Evolutionary conservation across 2,329 filamentous ascomycete species (phyloP).

Genomic region (Fusarium luffae): DNA sequence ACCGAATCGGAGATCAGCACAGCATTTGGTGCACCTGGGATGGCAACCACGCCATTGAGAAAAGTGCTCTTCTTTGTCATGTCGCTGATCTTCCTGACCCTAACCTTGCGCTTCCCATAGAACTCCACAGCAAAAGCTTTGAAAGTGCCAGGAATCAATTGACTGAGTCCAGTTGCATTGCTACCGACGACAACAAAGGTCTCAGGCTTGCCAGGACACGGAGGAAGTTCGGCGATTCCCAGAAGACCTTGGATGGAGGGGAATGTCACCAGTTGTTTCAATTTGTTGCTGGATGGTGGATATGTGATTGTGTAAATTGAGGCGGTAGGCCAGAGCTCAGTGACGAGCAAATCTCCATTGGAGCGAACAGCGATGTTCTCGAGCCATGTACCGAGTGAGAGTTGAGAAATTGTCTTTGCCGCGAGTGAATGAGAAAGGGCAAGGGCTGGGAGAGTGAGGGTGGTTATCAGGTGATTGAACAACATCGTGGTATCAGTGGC

Average conservation of each 20-base stretch:
- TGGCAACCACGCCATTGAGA: slow-evolving; percentile 9
- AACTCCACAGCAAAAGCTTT: slow-evolving; percentile 11
- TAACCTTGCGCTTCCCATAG: neutral
- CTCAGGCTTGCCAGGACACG: neutral
- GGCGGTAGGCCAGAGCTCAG: slow-evolving; percentile 8
- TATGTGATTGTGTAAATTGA: neutral
- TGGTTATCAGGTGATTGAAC: neutral
- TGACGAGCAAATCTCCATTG: neutral
- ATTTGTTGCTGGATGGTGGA: neutral
- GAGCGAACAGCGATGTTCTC: neutral
- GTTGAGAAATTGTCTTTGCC: neutral
- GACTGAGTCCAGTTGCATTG: slow-evolving; percentile 7
- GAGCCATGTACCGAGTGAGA: slow-evolving; percentile 2
- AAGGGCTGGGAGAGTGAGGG: neutral
- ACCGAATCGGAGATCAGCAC: slow-evolving; percentile 13
- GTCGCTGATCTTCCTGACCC: slow-evolving; percentile 8
- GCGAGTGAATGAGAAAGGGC: neutral
- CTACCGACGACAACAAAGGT: slow-evolving; percentile 14
- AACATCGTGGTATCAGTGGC: neutral
- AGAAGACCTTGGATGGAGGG: slow-evolving; percentile 4
- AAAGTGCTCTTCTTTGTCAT: slow-evolving; percentile 14
- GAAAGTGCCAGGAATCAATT: slow-evolving; percentile 8
- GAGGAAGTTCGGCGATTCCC: slow-evolving; percentile 3
- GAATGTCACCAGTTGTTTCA: neutral
- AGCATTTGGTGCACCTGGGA: neutral